Percentiles rank a stretch among this genome's conserved stretches.
These are phyloP conservation scores for Schrenkiella parvula DNA, from an alignment of 345 rosid species.

Conservation along the genomic window DNA sequence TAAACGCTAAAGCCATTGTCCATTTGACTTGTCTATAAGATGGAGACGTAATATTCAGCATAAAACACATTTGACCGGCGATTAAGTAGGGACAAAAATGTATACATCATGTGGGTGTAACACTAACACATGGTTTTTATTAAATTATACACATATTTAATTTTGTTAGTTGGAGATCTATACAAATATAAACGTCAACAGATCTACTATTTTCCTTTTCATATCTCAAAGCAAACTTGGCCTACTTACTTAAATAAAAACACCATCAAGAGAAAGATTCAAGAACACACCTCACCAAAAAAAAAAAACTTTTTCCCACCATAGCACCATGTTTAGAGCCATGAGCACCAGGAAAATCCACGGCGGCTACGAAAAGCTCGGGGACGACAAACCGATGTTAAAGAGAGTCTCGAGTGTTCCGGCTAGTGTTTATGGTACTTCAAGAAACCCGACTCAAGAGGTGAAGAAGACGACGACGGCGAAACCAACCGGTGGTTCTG, in stretches of 20 bases:
- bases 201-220: conserved; percentile 9
- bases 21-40: conserved; percentile 15
- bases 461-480: conserved; percentile 12
- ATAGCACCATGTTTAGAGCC: conserved; percentile 62
- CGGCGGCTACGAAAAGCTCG: conserved; percentile 49
- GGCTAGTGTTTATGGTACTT: conserved; percentile 19
- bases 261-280: conserved; percentile 21
- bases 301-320: background rate
- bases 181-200: conserved; percentile 12
- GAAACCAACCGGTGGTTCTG: conserved; percentile 38
- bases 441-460: conserved; percentile 18
- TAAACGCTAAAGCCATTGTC: conserved; percentile 11
- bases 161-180: conserved; percentile 26
- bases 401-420: conserved; percentile 52
- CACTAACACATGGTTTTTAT: conserved; percentile 23
- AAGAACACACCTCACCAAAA: conserved; percentile 12
- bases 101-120: conserved; percentile 33
- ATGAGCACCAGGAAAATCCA: conserved; percentile 50
- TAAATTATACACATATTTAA: background rate
- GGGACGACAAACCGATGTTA: conserved; percentile 31
- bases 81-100: conserved; percentile 10
- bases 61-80: conserved; percentile 29
- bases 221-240: conserved; percentile 21
- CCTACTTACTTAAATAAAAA: conserved; percentile 20
- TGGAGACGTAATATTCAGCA: conserved; percentile 24